These are phyloP conservation scores for Pogostemon cablin DNA, from an alignment of 257 asterid species.

Conservation along the genomic window DNA sequence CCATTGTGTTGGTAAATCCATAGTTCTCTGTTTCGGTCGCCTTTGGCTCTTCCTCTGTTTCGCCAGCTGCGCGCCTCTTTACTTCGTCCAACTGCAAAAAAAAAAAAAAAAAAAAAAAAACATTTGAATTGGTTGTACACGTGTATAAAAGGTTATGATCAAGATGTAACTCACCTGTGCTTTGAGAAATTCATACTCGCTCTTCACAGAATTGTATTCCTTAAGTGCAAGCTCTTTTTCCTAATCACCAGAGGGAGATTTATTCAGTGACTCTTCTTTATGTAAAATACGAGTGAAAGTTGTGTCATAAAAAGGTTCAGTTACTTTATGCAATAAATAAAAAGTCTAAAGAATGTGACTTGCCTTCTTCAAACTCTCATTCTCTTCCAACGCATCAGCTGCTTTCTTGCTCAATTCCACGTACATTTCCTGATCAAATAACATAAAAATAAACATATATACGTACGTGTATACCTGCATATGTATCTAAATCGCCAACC, in stretches of 20 bases:
- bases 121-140: neutral
- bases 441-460: neutral
- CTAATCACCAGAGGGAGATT: conserved; percentile 40
- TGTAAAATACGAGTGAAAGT: neutral
- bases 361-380: conserved; percentile 61
- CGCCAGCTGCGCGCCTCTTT: conserved; percentile 38
- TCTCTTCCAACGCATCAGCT: conserved; percentile 49
- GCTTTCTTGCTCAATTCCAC: conserved; percentile 54
- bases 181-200: conserved; percentile 45
- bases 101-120: conserved; percentile 5
- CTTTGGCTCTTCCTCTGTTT: conserved; percentile 26
- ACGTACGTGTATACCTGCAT: neutral
- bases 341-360: neutral
- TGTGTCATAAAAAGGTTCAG: no score
- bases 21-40: conserved; percentile 23
- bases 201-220: conserved; percentile 47
- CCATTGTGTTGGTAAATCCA: neutral
- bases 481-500: neutral
- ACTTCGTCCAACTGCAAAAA: conserved; percentile 48
- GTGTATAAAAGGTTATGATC: neutral
- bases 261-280: neutral
- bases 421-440: conserved; percentile 50
- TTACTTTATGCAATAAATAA: no score
- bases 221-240: conserved; percentile 55
- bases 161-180: conserved; percentile 41